These are phyloP conservation scores for Globisporangium spinosum DNA, from an alignment of 352 stramenopile species.

Conservation along the genomic window DNA sequence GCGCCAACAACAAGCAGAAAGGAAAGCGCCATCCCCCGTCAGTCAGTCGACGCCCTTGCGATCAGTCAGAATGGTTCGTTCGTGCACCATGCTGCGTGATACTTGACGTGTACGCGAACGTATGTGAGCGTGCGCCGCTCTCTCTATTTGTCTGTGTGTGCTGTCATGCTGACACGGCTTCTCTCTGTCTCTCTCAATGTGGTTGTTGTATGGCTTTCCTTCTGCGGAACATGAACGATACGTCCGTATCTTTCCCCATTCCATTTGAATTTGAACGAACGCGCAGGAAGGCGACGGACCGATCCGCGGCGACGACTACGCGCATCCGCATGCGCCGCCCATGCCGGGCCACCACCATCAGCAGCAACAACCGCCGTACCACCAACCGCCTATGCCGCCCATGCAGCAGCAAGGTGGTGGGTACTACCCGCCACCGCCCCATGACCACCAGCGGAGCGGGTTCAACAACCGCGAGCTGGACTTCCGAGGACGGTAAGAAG, in stretches of 20 bases:
- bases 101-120: background rate
- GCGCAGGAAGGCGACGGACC: slow-evolving; percentile 9
- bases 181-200: background rate
- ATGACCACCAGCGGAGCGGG: slow-evolving; percentile 16
- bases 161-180: background rate
- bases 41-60: background rate
- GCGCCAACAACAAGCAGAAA: background rate
- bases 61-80: background rate
- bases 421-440: slow-evolving; percentile 28
- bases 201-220: background rate
- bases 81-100: background rate
- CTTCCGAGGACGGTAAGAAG: slow-evolving; percentile 21
- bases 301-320: slow-evolving; percentile 5
- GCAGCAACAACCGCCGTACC: slow-evolving; percentile 7
- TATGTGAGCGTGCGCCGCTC: background rate
- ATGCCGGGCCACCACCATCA: slow-evolving; percentile 23
- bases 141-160: background rate
- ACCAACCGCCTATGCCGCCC: slow-evolving; percentile 21
- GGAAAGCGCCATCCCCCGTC: background rate
- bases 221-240: background rate
- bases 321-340: slow-evolving; percentile 18
- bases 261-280: background rate
- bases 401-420: slow-evolving; percentile 4
- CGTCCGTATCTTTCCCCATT: background rate
- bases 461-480: slow-evolving; percentile 22